Evolutionary conservation across 2,329 filamentous ascomycete species (phyloP).

Genomic region (Aureobasidium sp.): DNA sequence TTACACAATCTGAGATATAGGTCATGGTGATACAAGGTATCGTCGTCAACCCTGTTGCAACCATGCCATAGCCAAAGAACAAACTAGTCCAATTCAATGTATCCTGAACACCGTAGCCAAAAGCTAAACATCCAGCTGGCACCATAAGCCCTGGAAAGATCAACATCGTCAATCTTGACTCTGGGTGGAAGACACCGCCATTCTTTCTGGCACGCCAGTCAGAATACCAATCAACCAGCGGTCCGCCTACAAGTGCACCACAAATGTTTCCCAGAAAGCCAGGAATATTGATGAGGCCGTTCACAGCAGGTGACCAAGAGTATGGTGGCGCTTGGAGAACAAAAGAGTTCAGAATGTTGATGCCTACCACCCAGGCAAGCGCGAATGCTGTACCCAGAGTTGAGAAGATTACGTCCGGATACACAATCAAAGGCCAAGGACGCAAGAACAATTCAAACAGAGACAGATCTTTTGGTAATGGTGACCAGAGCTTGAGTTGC

Average conservation of each 20-base stretch:
- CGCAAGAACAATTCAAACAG: constrained; percentile 32
- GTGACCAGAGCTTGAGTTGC: constrained; percentile 31
- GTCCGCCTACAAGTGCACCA: constrained; percentile 38
- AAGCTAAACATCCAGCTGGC: constrained; percentile 38
- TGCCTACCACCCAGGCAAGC: constrained; percentile 33
- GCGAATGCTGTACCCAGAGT: constrained; percentile 34
- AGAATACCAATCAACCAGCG: constrained; percentile 38
- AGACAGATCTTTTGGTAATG: constrained; percentile 26
- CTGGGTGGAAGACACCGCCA: constrained; percentile 40
- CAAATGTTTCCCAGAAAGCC: constrained; percentile 38
- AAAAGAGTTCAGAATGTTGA: constrained; percentile 35
- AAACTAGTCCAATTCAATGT: constrained; percentile 38
- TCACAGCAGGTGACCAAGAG: constrained; percentile 30
- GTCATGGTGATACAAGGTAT: constrained; percentile 40
- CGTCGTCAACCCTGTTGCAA: constrained; percentile 38
- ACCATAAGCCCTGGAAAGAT: constrained; percentile 37
- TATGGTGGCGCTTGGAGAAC: constrained; percentile 36
- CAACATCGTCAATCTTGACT: constrained; percentile 37
- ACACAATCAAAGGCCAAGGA: constrained; percentile 32
- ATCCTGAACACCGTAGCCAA: constrained; percentile 39
- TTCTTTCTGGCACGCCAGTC: constrained; percentile 36
- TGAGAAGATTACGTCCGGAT: constrained; percentile 32
- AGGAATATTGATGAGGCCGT: constrained; percentile 36
- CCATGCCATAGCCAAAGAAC: constrained; percentile 43
- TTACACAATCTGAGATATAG: constrained; percentile 34